Percentiles rank a stretch among this genome's conserved stretches.
phyloP scores from a whole-genome alignment of 352 stramenopile genomes.

The Phytophthora megakarya region DNA sequence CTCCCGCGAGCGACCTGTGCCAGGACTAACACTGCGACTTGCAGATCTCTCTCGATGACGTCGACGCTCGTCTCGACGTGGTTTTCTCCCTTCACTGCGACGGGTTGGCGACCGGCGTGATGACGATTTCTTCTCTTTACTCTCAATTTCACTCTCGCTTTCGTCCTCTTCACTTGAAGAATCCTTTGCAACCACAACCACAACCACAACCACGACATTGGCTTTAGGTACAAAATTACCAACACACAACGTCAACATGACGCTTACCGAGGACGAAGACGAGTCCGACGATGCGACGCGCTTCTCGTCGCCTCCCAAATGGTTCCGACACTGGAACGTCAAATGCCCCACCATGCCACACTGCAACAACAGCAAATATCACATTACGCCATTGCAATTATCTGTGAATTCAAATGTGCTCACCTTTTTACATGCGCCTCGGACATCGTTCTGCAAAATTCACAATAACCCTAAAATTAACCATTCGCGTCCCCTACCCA shows the following conservation, averaged over 20 bases:
- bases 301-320: conserved; percentile 57
- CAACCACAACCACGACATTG: conserved; percentile 16
- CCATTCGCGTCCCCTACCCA: conserved; percentile 2
- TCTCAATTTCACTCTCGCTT: conserved; percentile 39
- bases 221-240: conserved; percentile 6
- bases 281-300: conserved; percentile 35
- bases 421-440: conserved; percentile 87
- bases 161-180: conserved; percentile 57
- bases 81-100: conserved; percentile 29
- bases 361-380: conserved; percentile 28
- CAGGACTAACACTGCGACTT: conserved; percentile 30
- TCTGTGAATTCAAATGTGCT: conserved; percentile 2
- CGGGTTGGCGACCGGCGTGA: conserved; percentile 29
- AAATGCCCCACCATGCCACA: conserved; percentile 92
- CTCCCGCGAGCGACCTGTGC: conserved; percentile 19
- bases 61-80: conserved; percentile 22
- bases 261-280: conserved; percentile 46
- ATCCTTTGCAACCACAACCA: conserved; percentile 25
- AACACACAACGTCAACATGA: conserved; percentile 10
- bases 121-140: conserved; percentile 14
- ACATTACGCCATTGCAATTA: neutral
- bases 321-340: conserved; percentile 91
- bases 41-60: conserved; percentile 26
- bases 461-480: conserved; percentile 1
- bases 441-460: conserved; percentile 60